Evolutionary conservation across 164 flowering plant species (phyloP), one percentile per base, ranked within the genome.

Genomic region (Stephania cephalantha): DNA sequence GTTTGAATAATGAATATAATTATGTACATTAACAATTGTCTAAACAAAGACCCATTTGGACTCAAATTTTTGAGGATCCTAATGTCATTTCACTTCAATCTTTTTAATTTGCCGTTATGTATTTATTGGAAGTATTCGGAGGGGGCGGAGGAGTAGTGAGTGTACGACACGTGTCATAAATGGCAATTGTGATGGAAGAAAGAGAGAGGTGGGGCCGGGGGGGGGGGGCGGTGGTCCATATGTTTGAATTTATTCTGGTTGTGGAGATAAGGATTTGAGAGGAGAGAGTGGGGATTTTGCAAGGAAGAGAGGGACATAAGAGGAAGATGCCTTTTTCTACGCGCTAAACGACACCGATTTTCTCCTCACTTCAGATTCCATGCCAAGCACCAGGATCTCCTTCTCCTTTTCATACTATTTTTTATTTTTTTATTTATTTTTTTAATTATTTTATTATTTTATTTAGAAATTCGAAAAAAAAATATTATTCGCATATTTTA

Each of bases 321-420:
- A 17, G 63, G 17, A 68, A 68, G 50, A 68, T 68, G 71, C 50
- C 42, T 67, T 42, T 68, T 68, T 31, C 45, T 68, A 22, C n/a
- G 45, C 18, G 45, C 46, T 10, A 68, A 68, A 68, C 45, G 70
- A 68, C 70, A 31, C 35, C 18, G 25, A 25, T 10, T 68, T 29
- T 30, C 45, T 29, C 70, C 30, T 15, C 70, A 25, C 70, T 30
- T 68, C 18, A 68, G 70, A 68, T 68, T 68, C 70, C 70, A 68
- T 68, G 12, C 46, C 70, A 13, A 15, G 42, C 70, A 68, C 44
- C 18, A 31, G 17, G 22, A 5, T 65, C 45, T 5, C 18, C 35
- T 17, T 68, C 44, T 29, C 18, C 42, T 35, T 31, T 15, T 5
- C 44, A 1, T 17, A 7, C 44, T 68, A 25, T n/a, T 20, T 35